These are phyloP conservation scores for Misopates orontium DNA, from an alignment of 257 asterid species.

Conservation along the genomic window DNA sequence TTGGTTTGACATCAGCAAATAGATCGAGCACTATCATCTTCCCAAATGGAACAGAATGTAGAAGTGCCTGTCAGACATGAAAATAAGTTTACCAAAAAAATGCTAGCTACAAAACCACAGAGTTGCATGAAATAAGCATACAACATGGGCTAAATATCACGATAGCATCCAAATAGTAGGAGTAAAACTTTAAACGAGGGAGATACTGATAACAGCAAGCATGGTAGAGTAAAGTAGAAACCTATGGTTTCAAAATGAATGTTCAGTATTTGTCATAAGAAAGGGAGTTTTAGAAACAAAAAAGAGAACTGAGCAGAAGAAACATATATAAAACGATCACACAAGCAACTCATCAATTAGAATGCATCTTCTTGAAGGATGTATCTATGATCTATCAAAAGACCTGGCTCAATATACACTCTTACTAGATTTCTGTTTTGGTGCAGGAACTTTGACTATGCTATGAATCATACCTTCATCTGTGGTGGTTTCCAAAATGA, in stretches of 20 bases:
- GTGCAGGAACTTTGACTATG: constrained; percentile 5
- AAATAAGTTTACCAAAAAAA: constrained; percentile 12
- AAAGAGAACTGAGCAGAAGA: neutral
- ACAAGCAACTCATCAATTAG: neutral
- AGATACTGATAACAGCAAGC: neutral
- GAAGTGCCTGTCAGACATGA: constrained; percentile 74
- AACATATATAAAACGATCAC: neutral
- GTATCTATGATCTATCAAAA: neutral
- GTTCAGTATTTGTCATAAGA: neutral
- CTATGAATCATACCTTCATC: constrained; percentile 69
- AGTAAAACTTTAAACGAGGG: neutral
- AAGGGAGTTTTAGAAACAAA: neutral
- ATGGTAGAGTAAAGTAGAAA: neutral
- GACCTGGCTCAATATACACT: neutral
- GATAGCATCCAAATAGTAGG: neutral
- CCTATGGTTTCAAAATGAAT: neutral
- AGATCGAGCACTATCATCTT: constrained; percentile 99
- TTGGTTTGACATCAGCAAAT: constrained; percentile 94
- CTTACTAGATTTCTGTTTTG: neutral
- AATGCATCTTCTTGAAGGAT: neutral
- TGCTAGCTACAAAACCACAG: constrained; percentile 11
- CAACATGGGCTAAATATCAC: neutral
- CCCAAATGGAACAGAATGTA: constrained; percentile 97
- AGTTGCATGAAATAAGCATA: constrained; percentile 14
- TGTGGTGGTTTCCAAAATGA: constrained; percentile 96